These are phyloP conservation scores for Pseudogymnoascus sp. DNA, from an alignment of 2,329 filamentous ascomycete genomes.

Conservation along the genomic window DNA sequence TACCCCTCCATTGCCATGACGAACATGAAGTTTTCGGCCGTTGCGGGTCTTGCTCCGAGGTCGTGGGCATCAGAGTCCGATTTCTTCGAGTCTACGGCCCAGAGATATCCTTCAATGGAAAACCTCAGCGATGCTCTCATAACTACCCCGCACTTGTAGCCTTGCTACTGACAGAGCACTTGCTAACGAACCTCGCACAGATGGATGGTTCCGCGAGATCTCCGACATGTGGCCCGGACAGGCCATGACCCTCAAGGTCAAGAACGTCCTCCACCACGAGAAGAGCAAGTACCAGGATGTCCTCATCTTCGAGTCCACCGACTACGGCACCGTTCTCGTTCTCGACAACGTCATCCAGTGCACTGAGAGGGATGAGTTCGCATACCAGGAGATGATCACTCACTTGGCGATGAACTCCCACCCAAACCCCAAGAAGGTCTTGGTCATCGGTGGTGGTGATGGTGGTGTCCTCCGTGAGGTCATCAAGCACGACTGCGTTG, in stretches of 20 bases:
- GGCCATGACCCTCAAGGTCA: slow-evolving; percentile 97
- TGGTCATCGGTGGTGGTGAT: slow-evolving; percentile 96
- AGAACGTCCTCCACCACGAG: slow-evolving; percentile 97
- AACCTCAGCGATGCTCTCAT: neutral
- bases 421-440: slow-evolving; percentile 95
- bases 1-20: slow-evolving; percentile 20
- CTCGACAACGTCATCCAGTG: slow-evolving; percentile 98
- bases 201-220: slow-evolving; percentile 99
- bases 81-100: neutral
- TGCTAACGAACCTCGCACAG: slow-evolving; percentile 40
- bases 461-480: slow-evolving; percentile 97
- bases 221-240: slow-evolving; percentile 98
- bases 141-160: slow-evolving; percentile 8
- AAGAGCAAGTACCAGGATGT: slow-evolving; percentile 99
- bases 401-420: slow-evolving; percentile 98
- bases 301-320: slow-evolving; percentile 94
- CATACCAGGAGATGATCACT: slow-evolving; percentile 99
- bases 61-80: neutral
- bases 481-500: slow-evolving; percentile 95
- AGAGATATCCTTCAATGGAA: neutral
- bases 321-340: slow-evolving; percentile 93
- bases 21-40: neutral
- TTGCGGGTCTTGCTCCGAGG: neutral
- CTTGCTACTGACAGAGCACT: slow-evolving; percentile 3
- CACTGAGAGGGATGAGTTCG: slow-evolving; percentile 98